phyloP scores from a whole-genome alignment of 768 basidiomycete genomes.

The Dioszegia crocea region DNA sequence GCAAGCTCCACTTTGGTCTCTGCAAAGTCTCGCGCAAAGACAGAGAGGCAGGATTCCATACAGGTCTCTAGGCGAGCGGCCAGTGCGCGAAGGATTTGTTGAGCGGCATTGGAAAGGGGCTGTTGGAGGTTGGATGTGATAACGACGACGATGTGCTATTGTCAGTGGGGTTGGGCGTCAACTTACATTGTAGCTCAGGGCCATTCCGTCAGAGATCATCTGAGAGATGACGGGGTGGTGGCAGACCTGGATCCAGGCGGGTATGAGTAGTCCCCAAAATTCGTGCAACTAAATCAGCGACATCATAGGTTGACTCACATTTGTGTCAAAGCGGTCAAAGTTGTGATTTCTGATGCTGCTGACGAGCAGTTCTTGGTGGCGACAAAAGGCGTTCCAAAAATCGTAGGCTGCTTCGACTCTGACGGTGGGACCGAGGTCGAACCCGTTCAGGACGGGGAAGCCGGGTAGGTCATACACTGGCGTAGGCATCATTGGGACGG shows the following conservation, averaged over 20 bases:
- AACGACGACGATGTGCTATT: constrained; percentile 24
- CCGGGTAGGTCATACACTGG: constrained; percentile 75
- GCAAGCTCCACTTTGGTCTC: constrained; percentile 29
- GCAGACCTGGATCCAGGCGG: constrained; percentile 50
- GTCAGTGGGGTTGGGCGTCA: not conserved
- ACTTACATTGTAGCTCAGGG: constrained; percentile 83
- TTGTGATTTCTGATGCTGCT: constrained; percentile 72
- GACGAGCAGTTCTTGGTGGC: constrained; percentile 76
- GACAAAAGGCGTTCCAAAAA: constrained; percentile 85
- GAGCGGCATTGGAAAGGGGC: not conserved
- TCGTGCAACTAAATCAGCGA: constrained; percentile 36
- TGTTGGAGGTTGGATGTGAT: constrained; percentile 10
- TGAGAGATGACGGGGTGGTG: constrained; percentile 79
- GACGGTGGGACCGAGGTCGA: constrained; percentile 2
- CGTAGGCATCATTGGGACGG: constrained; percentile 58
- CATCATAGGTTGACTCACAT: constrained; percentile 43
- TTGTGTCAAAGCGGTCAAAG: constrained; percentile 85
- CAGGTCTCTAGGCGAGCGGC: constrained; percentile 22
- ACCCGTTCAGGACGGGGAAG: constrained; percentile 11
- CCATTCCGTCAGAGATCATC: constrained; percentile 83
- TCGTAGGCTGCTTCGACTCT: not conserved
- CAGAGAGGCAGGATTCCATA: constrained; percentile 13
- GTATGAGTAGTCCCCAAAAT: constrained; percentile 7
- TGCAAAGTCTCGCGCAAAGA: constrained; percentile 14
- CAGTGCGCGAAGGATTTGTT: constrained; percentile 15